Percentiles rank a stretch among this genome's conserved stretches.
Evolutionary conservation across 2,329 filamentous ascomycete species (phyloP).

Genomic region (Xylaria sp.): DNA sequence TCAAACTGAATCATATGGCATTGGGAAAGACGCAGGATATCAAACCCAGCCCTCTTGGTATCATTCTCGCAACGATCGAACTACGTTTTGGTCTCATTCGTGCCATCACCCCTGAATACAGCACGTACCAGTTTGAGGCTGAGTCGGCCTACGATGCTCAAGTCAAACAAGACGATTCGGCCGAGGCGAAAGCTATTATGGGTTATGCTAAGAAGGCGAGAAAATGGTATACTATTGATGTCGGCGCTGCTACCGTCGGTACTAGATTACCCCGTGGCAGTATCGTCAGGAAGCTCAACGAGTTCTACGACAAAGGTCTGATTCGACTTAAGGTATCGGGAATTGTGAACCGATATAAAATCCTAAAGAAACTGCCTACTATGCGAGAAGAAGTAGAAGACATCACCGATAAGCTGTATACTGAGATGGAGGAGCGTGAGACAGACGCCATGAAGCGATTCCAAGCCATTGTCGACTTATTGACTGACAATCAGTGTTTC

Average conservation of each 20-base stretch:
- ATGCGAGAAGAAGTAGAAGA: slow-evolving; percentile 55
- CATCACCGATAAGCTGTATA: slow-evolving; percentile 61
- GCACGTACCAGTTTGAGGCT: slow-evolving; percentile 62
- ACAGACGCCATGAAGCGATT: slow-evolving; percentile 63
- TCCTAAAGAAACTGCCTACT: slow-evolving; percentile 60
- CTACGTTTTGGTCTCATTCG: slow-evolving; percentile 67
- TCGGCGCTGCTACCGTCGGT: slow-evolving; percentile 53
- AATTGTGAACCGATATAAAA: slow-evolving; percentile 64
- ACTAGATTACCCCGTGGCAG: slow-evolving; percentile 56
- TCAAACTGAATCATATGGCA: slow-evolving; percentile 58
- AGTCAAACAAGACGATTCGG: slow-evolving; percentile 53
- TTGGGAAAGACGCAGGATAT: slow-evolving; percentile 66
- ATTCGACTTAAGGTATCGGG: slow-evolving; percentile 65
- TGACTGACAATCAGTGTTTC: slow-evolving; percentile 65
- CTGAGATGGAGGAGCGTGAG: slow-evolving; percentile 63
- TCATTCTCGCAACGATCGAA: slow-evolving; percentile 71
- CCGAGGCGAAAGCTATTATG: slow-evolving; percentile 58
- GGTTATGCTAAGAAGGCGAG: slow-evolving; percentile 53
- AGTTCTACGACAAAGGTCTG: slow-evolving; percentile 60
- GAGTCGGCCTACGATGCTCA: slow-evolving; percentile 48
- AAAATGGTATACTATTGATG: slow-evolving; percentile 61
- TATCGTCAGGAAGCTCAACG: slow-evolving; percentile 65
- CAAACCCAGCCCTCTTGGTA: slow-evolving; percentile 59
- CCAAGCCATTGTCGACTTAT: slow-evolving; percentile 62
- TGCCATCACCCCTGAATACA: slow-evolving; percentile 68